Evolutionary conservation across 495 filamentous ascomycete genomes (phyloP), one percentile per base, ranked within the genome.

Genomic region (Extremus antarcticus): DNA sequence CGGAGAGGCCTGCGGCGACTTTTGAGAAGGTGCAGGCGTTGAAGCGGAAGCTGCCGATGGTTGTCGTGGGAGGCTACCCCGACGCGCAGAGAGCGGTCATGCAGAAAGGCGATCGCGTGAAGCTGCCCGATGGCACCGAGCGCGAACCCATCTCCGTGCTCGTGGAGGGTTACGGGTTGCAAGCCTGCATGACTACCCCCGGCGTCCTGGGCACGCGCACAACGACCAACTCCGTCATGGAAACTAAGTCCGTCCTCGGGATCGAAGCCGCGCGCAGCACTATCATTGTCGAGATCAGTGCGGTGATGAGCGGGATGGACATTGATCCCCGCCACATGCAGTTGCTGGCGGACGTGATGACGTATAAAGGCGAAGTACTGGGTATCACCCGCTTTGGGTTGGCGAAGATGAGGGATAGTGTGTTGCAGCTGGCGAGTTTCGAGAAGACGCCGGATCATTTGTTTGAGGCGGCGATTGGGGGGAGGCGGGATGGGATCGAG

Each of bases 271-370:
- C 92, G 13, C 84, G 90, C 43, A 76, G 74, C 10, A 91, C 87
- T 15, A 94, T 95, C 63, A 79, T 89, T 43, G 73, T 71, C 17
- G 90, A 95, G 73, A 94, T 95, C 64, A 71, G 73, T 48, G 68
- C 68, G 20, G 90, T 95, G 65, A 95, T 95, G 89, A 79, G 75
- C 45, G 80, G 82, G 64, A 96, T 98, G 92, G 81, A 82, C 71
- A 96, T 98, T 61, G 92, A 98, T 74, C 92, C 92, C 24, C 86
- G 94, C 29, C 92, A 98, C 76, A 96, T 98, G 90, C 87, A 96
- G 67, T 80, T 98, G 8, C 78, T 98, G 16, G 91, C 92, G n/a
- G 94, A 98, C 56, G 89, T 96, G 35, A 98, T 98, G 92, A 98
- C 92, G 4, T 97, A 91, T 77, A 95, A 94, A 71, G 92, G 92